Evolutionary conservation across 768 basidiomycete species (phyloP).

Genomic region (Pisolithus orientalis): DNA sequence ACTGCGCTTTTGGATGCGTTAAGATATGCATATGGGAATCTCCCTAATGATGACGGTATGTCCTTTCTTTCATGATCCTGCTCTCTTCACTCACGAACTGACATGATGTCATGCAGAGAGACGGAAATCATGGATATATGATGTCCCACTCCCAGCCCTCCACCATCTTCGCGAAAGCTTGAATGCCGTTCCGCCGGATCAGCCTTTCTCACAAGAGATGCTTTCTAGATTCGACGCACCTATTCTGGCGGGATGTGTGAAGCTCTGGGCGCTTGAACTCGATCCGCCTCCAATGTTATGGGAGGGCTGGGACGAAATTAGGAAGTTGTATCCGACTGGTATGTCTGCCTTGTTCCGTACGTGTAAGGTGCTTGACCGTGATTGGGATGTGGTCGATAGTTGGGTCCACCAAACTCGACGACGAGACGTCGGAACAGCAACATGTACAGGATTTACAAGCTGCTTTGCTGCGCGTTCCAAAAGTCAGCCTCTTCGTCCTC

Average conservation of each 20-base stretch:
- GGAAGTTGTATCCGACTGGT: slow-evolving; percentile 77
- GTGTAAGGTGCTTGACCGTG: background rate
- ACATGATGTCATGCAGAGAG: slow-evolving; percentile 45
- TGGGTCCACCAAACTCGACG: slow-evolving; percentile 50
- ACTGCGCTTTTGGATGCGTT: slow-evolving; percentile 59
- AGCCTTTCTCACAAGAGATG: slow-evolving; percentile 46
- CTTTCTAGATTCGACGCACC: slow-evolving; percentile 77
- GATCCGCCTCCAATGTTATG: slow-evolving; percentile 80
- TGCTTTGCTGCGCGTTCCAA: slow-evolving; percentile 66
- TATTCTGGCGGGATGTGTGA: slow-evolving; percentile 77
- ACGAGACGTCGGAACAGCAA: slow-evolving; percentile 48
- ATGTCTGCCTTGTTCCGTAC: slow-evolving; percentile 9
- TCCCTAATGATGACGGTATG: slow-evolving; percentile 61
- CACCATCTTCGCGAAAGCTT: slow-evolving; percentile 84
- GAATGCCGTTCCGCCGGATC: slow-evolving; percentile 56
- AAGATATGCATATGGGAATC: slow-evolving; percentile 51
- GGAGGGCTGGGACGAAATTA: slow-evolving; percentile 90
- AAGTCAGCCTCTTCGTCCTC: slow-evolving; percentile 74
- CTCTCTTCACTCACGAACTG: background rate
- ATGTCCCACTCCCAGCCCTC: slow-evolving; percentile 75
- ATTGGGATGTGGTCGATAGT: slow-evolving; percentile 28
- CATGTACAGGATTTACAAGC: slow-evolving; percentile 55
- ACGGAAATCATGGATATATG: slow-evolving; percentile 92
- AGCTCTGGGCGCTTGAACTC: slow-evolving; percentile 89
- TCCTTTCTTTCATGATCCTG: background rate